Evolutionary conservation across 78 protist genomes (phyloP), one percentile per base, ranked within the genome.

Genomic region (Dictyostelium firmibasis): DNA sequence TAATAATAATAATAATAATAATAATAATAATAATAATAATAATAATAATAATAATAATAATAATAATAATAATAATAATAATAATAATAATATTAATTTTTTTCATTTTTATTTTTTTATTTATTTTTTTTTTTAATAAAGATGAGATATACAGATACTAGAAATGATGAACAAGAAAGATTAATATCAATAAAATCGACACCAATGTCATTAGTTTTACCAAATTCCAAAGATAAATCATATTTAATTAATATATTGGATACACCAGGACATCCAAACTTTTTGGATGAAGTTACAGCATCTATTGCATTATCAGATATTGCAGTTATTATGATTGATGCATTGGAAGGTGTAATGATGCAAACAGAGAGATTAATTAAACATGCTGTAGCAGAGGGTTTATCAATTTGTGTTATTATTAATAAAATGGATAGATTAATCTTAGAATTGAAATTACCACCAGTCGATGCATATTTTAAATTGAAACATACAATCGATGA

Each of bases 261-360:
- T 98, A 99, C 99, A 5, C 99, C 99, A 20, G 99, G 99, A 5
- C 99, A 98, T 77, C 97, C 97, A 76, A 96, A 96, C 76, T 99
- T 99, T 91, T n/a, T 36, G 8, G 99, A 99, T 81, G 99, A 98
- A 85, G 98, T 94, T 8, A 4, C 96, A 3, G 98, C 99, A 13
- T 85, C 98, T 0, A n/a, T 98, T 11, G 92, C 99, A 1, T 20
- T 99, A 27, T 62, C 96, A 43, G 99, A 99, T 86, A 99, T 99
- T 11, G 98, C 89, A 2, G 95, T 99, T 1, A 62, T 99, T 2
- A 96, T 97, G 9, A 98, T 99, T 10, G 99, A 99, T 83, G 99
- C 97, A 0, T 93, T 98, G 11, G 99, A 99, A 76, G 99, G 99
- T 27, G 97, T 98, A 33, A 92, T 95, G 97, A n/a, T 96, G 62